Conservation (phyloP, 228 moss, liverwort and hornwort species). For the Sphagnum magellanicum region DNA sequence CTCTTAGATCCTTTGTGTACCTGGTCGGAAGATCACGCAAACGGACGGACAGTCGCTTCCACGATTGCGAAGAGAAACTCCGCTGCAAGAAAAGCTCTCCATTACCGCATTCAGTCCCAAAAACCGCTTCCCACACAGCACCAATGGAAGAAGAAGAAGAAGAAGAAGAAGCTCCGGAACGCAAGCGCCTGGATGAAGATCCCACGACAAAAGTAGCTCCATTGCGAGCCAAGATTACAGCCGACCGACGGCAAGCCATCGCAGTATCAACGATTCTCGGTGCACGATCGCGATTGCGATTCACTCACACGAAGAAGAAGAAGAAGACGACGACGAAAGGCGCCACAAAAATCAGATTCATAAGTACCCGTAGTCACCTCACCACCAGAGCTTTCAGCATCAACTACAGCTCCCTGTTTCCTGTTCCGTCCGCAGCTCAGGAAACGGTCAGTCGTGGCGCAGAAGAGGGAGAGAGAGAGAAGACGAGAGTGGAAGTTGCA, state of each 20-base stretch:
- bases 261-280: too few species aligned
- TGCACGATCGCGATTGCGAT: too few species aligned
- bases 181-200: constrained; percentile 6
- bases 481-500: too few species aligned
- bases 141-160: constrained; percentile 7
- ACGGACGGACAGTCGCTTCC: constrained; percentile 4
- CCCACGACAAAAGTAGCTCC: constrained; percentile 31
- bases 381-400: too few species aligned
- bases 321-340: too few species aligned
- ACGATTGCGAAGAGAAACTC: constrained; percentile 12
- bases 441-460: too few species aligned
- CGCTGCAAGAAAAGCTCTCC: constrained; percentile 15
- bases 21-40: constrained; percentile 11
- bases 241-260: constrained; percentile 47
- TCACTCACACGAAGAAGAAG: too few species aligned
- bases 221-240: constrained; percentile 42
- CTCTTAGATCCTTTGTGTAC: constrained; percentile 3
- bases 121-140: constrained; percentile 9
- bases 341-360: too few species aligned
- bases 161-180: background rate
- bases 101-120: constrained; percentile 6
- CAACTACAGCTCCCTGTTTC: too few species aligned
- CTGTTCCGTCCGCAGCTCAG: too few species aligned
- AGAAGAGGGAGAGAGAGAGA: too few species aligned
- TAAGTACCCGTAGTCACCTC: too few species aligned